Conservation (phyloP, 2,329 filamentous ascomycete species). For the Microsporum audouinii region DNA sequence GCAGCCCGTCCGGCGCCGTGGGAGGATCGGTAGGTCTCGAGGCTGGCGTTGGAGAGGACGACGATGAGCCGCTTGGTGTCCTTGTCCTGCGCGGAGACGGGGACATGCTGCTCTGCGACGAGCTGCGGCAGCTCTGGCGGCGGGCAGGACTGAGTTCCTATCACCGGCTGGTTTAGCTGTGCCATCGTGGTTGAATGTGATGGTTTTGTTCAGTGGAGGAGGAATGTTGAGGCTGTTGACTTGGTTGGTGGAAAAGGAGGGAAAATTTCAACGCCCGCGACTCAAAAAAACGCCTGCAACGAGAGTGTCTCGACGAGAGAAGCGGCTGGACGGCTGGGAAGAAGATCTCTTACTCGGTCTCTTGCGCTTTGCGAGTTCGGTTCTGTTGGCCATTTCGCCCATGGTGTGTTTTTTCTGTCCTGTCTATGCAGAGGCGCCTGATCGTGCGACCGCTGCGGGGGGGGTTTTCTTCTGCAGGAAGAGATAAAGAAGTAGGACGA, state of each 20-base stretch:
- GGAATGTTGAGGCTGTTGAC: background rate
- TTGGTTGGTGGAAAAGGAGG: too few relatives aligned
- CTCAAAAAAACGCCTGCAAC: background rate
- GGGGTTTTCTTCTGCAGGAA: background rate
- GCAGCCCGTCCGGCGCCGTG: slow-evolving; percentile 47
- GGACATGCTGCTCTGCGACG: slow-evolving; percentile 80
- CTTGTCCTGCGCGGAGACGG: slow-evolving; percentile 78
- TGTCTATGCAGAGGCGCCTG: background rate
- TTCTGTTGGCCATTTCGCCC: background rate
- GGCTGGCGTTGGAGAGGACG: slow-evolving; percentile 88
- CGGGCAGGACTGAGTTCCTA: slow-evolving; percentile 89
- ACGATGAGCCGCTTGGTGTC: slow-evolving; percentile 86
- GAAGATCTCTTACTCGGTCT: slow-evolving; percentile 9
- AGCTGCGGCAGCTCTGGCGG: slow-evolving; percentile 83
- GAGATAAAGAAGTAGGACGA: background rate
- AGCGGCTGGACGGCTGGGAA: background rate
- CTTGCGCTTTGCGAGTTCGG: slow-evolving; percentile 11
- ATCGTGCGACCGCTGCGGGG: background rate
- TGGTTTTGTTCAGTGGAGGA: background rate
- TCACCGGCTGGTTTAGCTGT: slow-evolving; percentile 15
- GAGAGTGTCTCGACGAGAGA: background rate
- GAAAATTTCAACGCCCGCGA: too few relatives aligned
- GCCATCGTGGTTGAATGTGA: background rate
- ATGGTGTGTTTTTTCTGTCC: background rate
- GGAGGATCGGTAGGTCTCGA: slow-evolving; percentile 93